Base-by-base conservation (phyloP, 805 yeast genomes). In the Kazachstania viticola region DNA sequence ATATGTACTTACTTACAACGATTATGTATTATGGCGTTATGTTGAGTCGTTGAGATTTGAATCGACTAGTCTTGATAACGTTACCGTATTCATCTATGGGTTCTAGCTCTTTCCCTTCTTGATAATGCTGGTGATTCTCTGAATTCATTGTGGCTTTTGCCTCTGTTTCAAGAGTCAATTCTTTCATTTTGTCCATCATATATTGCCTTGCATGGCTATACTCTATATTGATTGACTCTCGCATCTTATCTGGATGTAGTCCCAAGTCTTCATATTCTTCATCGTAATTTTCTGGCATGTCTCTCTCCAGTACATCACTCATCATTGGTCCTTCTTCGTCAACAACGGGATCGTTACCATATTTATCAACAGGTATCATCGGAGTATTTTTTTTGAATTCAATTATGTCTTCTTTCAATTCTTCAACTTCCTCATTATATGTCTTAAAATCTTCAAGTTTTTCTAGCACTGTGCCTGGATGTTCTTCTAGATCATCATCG, bases 61-160 rank as follows among this genome's bases (percentile, higher is more conserved):
- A 83, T 31, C 84, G 60, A 47, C 93, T 80, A 1, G 71, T 58
- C 37, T 64, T 74, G 6, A 69, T 49, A 0, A 75, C 74, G 33
- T 71, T 67, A 0, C 83, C 83, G 24, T 56, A 45, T 33, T 71
- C 78, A 42, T 79, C 84, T 5, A 79, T 58, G 0, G 83, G 84
- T 45, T 79, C 93, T 14, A 72, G 44, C 35, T 74, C 87, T 37
- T 55, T 44, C 25, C 70, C 81, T 30, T 61, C 56, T 2, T 65
- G 68, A 24, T 18, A 4, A 9, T 12, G 5, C n/a, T n/a, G n/a
- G n/a, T n/a, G n/a, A n/a, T n/a, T n/a, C n/a, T n/a, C n/a, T n/a
- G 14, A n/a, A 37, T 62, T 60, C 31, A 49, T 57, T 36, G 48
- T 71, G 5, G 22, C 19, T 17, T 27, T n/a, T 6, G 12, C 17